Conservation (phyloP, 148 eudicot genomes). For the Mesembryanthemum crystallinum region DNA sequence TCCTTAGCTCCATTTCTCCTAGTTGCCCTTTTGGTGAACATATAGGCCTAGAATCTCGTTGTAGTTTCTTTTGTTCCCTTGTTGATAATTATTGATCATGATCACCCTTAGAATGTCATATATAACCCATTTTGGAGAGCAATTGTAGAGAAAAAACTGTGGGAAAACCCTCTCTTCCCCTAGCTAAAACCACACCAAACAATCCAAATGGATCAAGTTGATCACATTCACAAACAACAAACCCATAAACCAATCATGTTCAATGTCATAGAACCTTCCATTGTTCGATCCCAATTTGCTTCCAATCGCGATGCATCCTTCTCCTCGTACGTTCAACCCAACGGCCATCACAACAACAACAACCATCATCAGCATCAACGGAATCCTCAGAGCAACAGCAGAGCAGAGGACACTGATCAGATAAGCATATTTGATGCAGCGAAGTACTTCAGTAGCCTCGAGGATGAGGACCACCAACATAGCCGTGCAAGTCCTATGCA, state of each 20-base stretch:
- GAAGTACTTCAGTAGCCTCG: slow-evolving; percentile 56
- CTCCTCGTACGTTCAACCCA: slow-evolving; percentile 37
- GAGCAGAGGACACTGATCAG: slow-evolving; percentile 46
- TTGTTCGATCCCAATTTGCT: slow-evolving; percentile 31
- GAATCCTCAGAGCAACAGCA: background rate
- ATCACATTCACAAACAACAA: slow-evolving; percentile 17
- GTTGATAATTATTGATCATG: background rate
- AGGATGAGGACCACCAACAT: slow-evolving; percentile 22
- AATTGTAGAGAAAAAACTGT: background rate
- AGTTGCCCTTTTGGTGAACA: background rate
- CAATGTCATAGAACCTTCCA: slow-evolving; percentile 32
- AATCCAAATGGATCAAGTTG: slow-evolving; percentile 17
- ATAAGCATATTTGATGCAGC: slow-evolving; percentile 77
- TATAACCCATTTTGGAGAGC: background rate
- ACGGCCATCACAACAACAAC: background rate
- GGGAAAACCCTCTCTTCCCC: background rate
- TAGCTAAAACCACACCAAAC: background rate
- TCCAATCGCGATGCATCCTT: slow-evolving; percentile 38
- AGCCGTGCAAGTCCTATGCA: background rate
- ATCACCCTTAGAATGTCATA: no score
- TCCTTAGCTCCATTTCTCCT: slow-evolving; percentile 1
- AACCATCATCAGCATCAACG: background rate
- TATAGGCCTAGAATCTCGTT: slow-evolving; percentile 22
- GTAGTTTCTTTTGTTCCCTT: slow-evolving; percentile 29
- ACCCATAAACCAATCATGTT: slow-evolving; percentile 25